A percentile compares a stretch with the other conserved stretches of the same genome.
These are phyloP conservation scores for Biscogniauxia mediterranea DNA, from an alignment of 2,329 filamentous ascomycete genomes.

Conservation along the genomic window DNA sequence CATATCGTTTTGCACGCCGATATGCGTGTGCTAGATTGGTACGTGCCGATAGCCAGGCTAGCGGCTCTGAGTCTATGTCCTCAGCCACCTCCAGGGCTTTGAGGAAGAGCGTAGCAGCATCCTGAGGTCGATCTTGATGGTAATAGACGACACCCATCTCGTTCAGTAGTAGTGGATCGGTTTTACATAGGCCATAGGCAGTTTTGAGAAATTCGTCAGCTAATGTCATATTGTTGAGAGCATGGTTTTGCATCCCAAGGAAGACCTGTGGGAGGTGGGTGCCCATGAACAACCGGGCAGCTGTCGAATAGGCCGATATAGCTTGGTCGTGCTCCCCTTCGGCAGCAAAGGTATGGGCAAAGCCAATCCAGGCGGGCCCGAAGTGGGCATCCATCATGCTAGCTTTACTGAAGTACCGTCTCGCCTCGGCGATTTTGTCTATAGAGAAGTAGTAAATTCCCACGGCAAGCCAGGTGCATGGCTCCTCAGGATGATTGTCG, in stretches of 20 bases:
- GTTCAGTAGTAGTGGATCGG: constrained; percentile 87
- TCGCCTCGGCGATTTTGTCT: constrained; percentile 85
- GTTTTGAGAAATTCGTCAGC: constrained; percentile 93
- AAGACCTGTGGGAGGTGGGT: constrained; percentile 96
- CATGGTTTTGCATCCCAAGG: constrained; percentile 96
- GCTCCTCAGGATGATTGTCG: constrained; percentile 86
- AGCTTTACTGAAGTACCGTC: constrained; percentile 94
- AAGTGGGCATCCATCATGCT: constrained; percentile 98
- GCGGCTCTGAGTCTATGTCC: constrained; percentile 77
- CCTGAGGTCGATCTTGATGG: constrained; percentile 76
- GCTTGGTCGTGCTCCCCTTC: constrained; percentile 98
- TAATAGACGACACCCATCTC: constrained; percentile 97
- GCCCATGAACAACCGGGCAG: constrained; percentile 90
- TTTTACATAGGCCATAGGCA: constrained; percentile 77
- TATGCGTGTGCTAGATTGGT: constrained; percentile 90
- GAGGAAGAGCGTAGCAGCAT: constrained; percentile 75
- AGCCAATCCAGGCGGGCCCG: constrained; percentile 96
- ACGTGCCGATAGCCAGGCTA: constrained; percentile 78
- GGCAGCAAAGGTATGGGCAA: constrained; percentile 95
- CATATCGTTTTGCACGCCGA: constrained; percentile 66
- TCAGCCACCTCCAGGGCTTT: constrained; percentile 74
- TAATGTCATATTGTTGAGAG: constrained; percentile 89
- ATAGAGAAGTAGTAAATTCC: constrained; percentile 93
- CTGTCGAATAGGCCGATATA: constrained; percentile 95
- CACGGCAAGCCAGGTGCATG: constrained; percentile 90